Percentiles rank a stretch among this genome's conserved stretches.
Conservation (phyloP, 345 rosid species). For the Toxicodendron radicans region DNA sequence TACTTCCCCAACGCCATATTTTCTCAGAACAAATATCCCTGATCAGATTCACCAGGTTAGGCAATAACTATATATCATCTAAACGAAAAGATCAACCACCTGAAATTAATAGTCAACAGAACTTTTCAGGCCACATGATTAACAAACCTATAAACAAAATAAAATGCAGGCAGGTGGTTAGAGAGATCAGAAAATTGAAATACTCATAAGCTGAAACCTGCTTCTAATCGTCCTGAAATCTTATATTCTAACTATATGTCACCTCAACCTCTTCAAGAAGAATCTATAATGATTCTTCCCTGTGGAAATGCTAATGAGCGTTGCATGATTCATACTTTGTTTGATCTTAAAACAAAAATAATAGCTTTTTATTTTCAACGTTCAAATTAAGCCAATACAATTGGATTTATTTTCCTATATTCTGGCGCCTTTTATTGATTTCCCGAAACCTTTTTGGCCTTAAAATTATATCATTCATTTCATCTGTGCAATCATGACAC, state of each 20-base stretch:
- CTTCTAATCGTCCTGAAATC: not conserved
- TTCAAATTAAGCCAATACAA: not conserved
- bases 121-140: not conserved
- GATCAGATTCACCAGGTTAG: slow-evolving; percentile 28
- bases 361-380: no score
- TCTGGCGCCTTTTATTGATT: not conserved
- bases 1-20: slow-evolving; percentile 65
- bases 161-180: not conserved
- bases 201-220: not conserved
- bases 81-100: slow-evolving; percentile 9
- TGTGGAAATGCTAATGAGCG: not conserved
- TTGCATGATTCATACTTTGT: not conserved
- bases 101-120: not conserved
- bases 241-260: not conserved
- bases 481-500: not conserved
- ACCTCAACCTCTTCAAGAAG: not conserved
- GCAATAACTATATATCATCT: slow-evolving; percentile 14
- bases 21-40: slow-evolving; percentile 15
- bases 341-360: not conserved
- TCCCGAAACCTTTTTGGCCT: not conserved
- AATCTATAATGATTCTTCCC: no score
- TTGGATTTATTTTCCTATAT: not conserved
- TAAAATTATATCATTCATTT: not conserved
- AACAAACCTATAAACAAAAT: not conserved
- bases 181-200: not conserved